These are phyloP conservation scores for Talaromyces marneffei DNA, from an alignment of 2,329 filamentous ascomycete genomes.

Conservation along the genomic window DNA sequence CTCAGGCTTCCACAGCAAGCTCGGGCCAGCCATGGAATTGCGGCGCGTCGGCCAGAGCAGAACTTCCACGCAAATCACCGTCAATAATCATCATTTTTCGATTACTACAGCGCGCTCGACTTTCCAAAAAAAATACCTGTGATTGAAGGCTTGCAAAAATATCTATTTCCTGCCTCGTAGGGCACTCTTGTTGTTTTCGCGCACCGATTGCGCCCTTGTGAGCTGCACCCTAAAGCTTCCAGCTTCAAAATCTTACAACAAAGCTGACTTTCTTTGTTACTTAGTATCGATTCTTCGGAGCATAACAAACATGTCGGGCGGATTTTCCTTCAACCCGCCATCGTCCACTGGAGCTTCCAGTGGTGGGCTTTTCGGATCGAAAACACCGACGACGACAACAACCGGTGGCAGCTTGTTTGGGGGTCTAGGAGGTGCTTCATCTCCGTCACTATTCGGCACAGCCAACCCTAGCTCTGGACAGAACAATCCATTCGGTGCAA, in stretches of 20 bases:
- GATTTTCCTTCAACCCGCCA: conserved; percentile 35
- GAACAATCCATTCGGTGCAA: conserved; percentile 26
- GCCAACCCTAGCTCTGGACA: conserved; percentile 21
- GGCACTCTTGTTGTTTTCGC: not conserved
- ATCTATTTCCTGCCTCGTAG: not conserved
- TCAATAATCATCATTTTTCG: not conserved
- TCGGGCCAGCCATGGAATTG: conserved; percentile 6
- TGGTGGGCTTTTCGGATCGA: conserved; percentile 30
- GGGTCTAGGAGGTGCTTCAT: conserved; percentile 29
- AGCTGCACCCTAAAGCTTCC: not conserved
- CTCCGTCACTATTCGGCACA: conserved; percentile 33
- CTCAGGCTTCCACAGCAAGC: too few species aligned
- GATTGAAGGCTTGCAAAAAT: not conserved
- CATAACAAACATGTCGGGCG: conserved; percentile 28
- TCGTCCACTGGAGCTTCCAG: conserved; percentile 31
- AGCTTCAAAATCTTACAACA: not conserved
- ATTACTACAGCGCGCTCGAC: not conserved
- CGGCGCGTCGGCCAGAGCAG: not conserved
- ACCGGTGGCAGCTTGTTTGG: conserved; percentile 37
- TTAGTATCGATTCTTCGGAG: not conserved
- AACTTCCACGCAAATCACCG: not conserved
- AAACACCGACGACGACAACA: not conserved
- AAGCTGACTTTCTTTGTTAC: not conserved
- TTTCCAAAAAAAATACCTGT: not conserved
- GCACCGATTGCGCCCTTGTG: not conserved